A percentile compares a stretch with the other conserved stretches of the same genome.
phyloP scores from a whole-genome alignment of 2,329 filamentous ascomycete species.

The Leptographium lundbergii region DNA sequence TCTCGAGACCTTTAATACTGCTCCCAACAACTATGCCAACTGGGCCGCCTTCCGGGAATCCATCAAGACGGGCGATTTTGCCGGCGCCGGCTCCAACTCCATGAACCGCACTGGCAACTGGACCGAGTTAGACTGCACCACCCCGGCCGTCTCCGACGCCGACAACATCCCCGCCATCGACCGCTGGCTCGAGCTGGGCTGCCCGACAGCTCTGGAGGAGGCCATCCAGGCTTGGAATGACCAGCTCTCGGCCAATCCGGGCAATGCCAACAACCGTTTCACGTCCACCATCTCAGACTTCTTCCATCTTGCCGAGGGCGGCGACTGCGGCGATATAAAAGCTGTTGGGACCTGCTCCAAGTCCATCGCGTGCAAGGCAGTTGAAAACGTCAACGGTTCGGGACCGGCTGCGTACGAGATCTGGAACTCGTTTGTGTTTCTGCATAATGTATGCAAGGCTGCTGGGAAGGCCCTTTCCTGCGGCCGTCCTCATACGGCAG shows the following conservation, averaged over 20 bases:
- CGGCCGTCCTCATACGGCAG: too few relatives aligned
- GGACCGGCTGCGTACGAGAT: slow-evolving; percentile 11
- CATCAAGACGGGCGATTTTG: too few relatives aligned
- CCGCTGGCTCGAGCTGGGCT: slow-evolving; percentile 16
- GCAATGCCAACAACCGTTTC: slow-evolving; percentile 6
- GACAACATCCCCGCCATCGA: slow-evolving; percentile 4
- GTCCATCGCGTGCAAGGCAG: neutral
- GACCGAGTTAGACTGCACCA: slow-evolving; percentile 14
- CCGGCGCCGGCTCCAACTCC: slow-evolving; percentile 5
- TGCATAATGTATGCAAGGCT: slow-evolving; percentile 5
- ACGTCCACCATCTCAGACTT: slow-evolving; percentile 7
- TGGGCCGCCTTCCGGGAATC: neutral
- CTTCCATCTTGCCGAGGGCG: neutral
- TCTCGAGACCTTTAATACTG: slow-evolving; percentile 5
- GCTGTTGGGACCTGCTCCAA: slow-evolving; percentile 5
- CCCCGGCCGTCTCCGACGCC: slow-evolving; percentile 2
- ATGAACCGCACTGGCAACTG: slow-evolving; percentile 14
- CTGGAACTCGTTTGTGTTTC: slow-evolving; percentile 12
- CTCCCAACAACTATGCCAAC: neutral
- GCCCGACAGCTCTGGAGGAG: slow-evolving; percentile 17
- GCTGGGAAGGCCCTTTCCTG: too few relatives aligned
- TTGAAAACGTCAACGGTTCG: slow-evolving; percentile 1
- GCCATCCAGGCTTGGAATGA: slow-evolving; percentile 13
- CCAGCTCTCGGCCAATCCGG: slow-evolving; percentile 2
- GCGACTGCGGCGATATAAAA: neutral